Evolutionary conservation across 805 yeast species (phyloP).

Genomic region (Lipomyces kockii): DNA sequence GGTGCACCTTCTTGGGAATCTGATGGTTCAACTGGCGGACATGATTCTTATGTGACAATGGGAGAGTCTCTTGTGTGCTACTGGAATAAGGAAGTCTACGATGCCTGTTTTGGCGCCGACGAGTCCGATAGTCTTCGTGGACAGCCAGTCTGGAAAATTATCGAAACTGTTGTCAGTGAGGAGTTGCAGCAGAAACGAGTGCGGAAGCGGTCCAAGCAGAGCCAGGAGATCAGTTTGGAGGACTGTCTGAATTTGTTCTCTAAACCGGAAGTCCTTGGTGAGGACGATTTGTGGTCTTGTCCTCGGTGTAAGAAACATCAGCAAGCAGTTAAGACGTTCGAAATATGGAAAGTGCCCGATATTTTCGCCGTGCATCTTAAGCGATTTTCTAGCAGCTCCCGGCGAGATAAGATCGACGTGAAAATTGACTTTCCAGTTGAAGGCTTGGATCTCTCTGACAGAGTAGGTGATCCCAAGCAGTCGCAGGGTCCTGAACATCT

Average conservation of each 20-base stretch:
- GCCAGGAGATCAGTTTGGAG: slow-evolving; percentile 57
- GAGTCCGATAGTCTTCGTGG: slow-evolving; percentile 51
- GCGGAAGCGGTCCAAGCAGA: slow-evolving; percentile 27
- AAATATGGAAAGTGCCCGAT: slow-evolving; percentile 93
- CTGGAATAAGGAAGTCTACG: slow-evolving; percentile 59
- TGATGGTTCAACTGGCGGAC: neutral
- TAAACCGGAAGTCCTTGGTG: slow-evolving; percentile 80
- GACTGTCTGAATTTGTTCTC: slow-evolving; percentile 80
- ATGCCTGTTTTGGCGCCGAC: slow-evolving; percentile 58
- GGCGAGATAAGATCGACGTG: slow-evolving; percentile 87
- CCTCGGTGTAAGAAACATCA: slow-evolving; percentile 86
- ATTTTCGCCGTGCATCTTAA: slow-evolving; percentile 86
- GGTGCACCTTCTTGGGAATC: slow-evolving; percentile 3
- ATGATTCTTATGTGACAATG: slow-evolving; percentile 37
- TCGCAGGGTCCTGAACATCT: slow-evolving; percentile 36
- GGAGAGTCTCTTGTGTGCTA: slow-evolving; percentile 63
- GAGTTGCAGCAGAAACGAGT: slow-evolving; percentile 55
- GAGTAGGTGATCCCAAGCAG: slow-evolving; percentile 51
- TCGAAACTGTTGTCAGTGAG: slow-evolving; percentile 56
- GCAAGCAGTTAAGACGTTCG: slow-evolving; percentile 88
- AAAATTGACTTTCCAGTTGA: slow-evolving; percentile 86
- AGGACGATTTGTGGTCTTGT: slow-evolving; percentile 92
- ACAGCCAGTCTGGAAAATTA: slow-evolving; percentile 60
- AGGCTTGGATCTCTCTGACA: slow-evolving; percentile 72
- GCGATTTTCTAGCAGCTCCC: slow-evolving; percentile 70